Percentiles rank a stretch among this genome's conserved stretches.
These are phyloP conservation scores for Myxozyma vanderwaltii DNA, from an alignment of 805 yeast genomes.

Conservation along the genomic window DNA sequence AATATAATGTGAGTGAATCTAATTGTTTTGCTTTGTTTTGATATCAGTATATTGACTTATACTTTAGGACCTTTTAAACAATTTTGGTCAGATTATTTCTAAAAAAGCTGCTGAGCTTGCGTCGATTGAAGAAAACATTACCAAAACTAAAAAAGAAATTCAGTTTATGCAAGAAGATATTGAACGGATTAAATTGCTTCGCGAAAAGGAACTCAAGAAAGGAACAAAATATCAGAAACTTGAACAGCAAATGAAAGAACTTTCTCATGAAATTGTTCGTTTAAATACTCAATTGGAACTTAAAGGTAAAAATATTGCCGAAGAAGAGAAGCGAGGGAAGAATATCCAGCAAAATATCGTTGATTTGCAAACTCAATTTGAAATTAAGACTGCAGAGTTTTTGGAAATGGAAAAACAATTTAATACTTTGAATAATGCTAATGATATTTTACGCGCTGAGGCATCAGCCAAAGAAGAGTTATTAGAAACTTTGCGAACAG, in stretches of 20 bases:
- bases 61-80: conserved; percentile 15
- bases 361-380: conserved; percentile 32
- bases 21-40: not conserved
- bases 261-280: conserved; percentile 68
- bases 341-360: conserved; percentile 44
- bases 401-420: conserved; percentile 51
- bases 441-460: conserved; percentile 51
- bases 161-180: conserved; percentile 62
- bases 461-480: conserved; percentile 71
- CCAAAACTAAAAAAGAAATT: conserved; percentile 50
- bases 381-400: conserved; percentile 46
- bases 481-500: conserved; percentile 78
- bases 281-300: conserved; percentile 64
- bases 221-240: conserved; percentile 63
- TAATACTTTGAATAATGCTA: conserved; percentile 47
- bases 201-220: conserved; percentile 60
- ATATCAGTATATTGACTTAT: not conserved
- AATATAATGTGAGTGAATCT: conserved; percentile 43
- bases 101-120: conserved; percentile 15
- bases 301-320: conserved; percentile 57
- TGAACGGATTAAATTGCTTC: conserved; percentile 52
- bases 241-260: conserved; percentile 57
- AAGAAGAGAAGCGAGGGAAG: conserved; percentile 50
- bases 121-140: conserved; percentile 7
- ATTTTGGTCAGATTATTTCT: conserved; percentile 16